A percentile compares a stretch with the other conserved stretches of the same genome.
Conservation (phyloP, 768 basidiomycete species). For the Paxillus rubicundulus region DNA sequence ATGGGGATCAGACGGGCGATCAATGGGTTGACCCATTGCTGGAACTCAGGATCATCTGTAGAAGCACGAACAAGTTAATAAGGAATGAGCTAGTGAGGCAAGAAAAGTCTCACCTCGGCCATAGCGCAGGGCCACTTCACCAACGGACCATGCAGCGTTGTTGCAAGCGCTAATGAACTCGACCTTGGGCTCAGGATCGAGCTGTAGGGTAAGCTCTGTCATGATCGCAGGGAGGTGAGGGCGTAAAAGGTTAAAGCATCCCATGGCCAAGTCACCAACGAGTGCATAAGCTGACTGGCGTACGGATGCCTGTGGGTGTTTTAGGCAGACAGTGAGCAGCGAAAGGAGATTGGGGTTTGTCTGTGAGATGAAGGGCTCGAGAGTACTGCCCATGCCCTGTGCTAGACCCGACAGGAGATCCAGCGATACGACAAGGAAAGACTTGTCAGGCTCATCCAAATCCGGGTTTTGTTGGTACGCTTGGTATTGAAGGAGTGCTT, state of each 20-base stretch:
- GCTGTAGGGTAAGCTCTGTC: conserved; percentile 83
- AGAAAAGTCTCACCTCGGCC: conserved; percentile 55
- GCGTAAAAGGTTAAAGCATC: conserved; percentile 83
- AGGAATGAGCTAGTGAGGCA: background rate
- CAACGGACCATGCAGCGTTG: conserved; percentile 99
- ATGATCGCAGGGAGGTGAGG: conserved; percentile 88
- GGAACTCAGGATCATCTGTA: conserved; percentile 80
- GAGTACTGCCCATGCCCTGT: conserved; percentile 81
- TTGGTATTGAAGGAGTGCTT: conserved; percentile 80
- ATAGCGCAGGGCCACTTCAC: conserved; percentile 93
- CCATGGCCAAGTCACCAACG: conserved; percentile 96
- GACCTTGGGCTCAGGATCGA: conserved; percentile 88
- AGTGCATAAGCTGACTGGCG: conserved; percentile 98
- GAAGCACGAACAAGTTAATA: conserved; percentile 8
- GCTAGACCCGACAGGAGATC: conserved; percentile 94
- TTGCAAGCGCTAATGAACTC: conserved; percentile 98
- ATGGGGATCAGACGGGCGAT: conserved; percentile 91
- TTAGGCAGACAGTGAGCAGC: conserved; percentile 84
- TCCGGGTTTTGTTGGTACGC: conserved; percentile 86
- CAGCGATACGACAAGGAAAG: conserved; percentile 97
- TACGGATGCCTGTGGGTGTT: conserved; percentile 94
- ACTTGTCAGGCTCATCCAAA: conserved; percentile 91
- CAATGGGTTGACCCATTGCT: conserved; percentile 85
- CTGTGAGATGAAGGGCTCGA: conserved; percentile 68
- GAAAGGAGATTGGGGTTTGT: conserved; percentile 77